Base-by-base conservation (phyloP, 31 red algal species). In the Endocladia muricata region DNA sequence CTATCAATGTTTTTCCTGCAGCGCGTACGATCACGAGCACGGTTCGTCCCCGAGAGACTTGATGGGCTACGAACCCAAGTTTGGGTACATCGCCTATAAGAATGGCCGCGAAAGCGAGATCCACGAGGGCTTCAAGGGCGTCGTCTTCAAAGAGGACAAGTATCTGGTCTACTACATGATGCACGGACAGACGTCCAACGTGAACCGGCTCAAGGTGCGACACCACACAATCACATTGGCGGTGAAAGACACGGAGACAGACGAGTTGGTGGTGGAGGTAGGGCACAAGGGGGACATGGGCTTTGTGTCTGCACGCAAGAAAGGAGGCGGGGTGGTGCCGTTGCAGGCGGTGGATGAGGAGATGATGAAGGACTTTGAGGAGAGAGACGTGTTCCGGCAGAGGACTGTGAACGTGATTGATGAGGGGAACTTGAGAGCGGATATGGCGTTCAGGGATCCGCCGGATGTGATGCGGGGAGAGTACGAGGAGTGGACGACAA, bases 1-100 rank as follows among this genome's bases (percentile, higher is more conserved):
- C 70, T 26, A 37, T 30, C 23, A 7, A 23, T 48, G 8, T 49
- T 49, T 49, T 19, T 19, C 44, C 19, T 49, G 44, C 31, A 83
- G 78, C 26, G 71, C 70, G 1, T 91, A 83, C 84, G 88, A 78
- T 17, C 72, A 91, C 63, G 79, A 91, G 63, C 88, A 91, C 39
- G 88, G 79, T 41, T 84, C 79, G 23, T 64, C 61, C 0, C 38
- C 79, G 4, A 54, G 69, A 57, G 29, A 61, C 48, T 66, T 32
- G 33, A 79, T 82, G 73, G 64, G 62, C 21, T 91, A 83, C 30
- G 68, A 60, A 3, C 78, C 88, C 6, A 77, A 60, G 19, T 77
- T 74, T 19, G 88, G 66, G n/a, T 91, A 91, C 64, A 78, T 65
- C 17, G 44, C 88, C 11, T 84, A 61, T 70, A 91, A 91, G 40